phyloP scores from a whole-genome alignment of 805 yeast genomes.

The Metschnikowia rubicola region DNA sequence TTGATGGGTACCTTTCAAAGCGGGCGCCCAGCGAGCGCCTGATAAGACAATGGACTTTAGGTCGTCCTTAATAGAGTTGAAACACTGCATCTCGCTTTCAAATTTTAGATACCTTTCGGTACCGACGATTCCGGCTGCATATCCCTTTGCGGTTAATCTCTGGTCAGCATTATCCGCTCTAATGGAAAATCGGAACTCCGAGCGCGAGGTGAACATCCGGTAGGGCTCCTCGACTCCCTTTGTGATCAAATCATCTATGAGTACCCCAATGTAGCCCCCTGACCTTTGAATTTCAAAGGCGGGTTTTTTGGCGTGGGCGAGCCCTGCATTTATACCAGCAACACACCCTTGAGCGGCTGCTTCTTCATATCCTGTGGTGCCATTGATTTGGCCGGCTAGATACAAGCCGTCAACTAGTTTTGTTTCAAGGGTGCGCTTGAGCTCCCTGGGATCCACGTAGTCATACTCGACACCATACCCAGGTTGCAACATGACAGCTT shows the following conservation, averaged over 20 bases:
- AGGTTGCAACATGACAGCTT: slow-evolving; percentile 85
- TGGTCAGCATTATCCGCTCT: slow-evolving; percentile 93
- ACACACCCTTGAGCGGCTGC: slow-evolving; percentile 96
- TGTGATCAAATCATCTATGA: slow-evolving; percentile 89
- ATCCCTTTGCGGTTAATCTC: slow-evolving; percentile 71
- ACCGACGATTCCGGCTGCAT: slow-evolving; percentile 61
- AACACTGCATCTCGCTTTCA: slow-evolving; percentile 40
- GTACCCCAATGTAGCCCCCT: slow-evolving; percentile 88
- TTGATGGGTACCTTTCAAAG: slow-evolving; percentile 45
- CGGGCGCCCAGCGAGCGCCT: slow-evolving; percentile 61
- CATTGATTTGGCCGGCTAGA: slow-evolving; percentile 96
- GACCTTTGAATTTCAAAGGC: slow-evolving; percentile 59
- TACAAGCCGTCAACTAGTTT: slow-evolving; percentile 72
- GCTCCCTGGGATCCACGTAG: slow-evolving; percentile 89
- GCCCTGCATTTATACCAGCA: slow-evolving; percentile 95
- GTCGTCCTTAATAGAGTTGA: slow-evolving; percentile 42
- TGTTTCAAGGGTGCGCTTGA: slow-evolving; percentile 75
- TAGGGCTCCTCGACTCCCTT: slow-evolving; percentile 97
- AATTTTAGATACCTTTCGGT: slow-evolving; percentile 54
- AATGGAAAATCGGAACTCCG: slow-evolving; percentile 87
- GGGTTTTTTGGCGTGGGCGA: slow-evolving; percentile 41
- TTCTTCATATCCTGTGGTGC: slow-evolving; percentile 98
- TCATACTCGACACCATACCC: slow-evolving; percentile 99
- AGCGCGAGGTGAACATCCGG: slow-evolving; percentile 94
- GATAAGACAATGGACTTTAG: slow-evolving; percentile 47